Evolutionary conservation across 1,284 basidiomycete species (phyloP).

Genomic region (Austropuccinia psidii): DNA sequence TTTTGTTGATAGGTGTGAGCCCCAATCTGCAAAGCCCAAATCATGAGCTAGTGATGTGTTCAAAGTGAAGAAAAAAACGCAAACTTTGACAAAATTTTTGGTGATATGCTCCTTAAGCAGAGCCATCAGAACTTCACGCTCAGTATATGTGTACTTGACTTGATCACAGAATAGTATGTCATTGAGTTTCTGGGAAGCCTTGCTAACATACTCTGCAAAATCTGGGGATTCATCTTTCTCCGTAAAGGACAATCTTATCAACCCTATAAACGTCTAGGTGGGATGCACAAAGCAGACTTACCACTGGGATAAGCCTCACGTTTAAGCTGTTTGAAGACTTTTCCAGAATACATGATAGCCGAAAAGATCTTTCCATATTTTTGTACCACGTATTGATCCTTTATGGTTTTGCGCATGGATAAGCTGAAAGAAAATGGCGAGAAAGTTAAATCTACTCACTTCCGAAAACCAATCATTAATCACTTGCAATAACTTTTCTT

Average conservation of each 20-base stretch:
- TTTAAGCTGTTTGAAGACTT: constrained; percentile 56
- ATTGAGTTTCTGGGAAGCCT: constrained; percentile 60
- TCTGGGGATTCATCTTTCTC: constrained; percentile 61
- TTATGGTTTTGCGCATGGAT: neutral
- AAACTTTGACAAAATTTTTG: constrained; percentile 79
- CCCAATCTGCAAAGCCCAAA: constrained; percentile 58
- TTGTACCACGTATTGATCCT: constrained; percentile 54
- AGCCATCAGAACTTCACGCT: constrained; percentile 58
- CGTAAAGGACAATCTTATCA: neutral
- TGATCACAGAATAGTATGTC: constrained; percentile 79
- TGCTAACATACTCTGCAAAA: constrained; percentile 62
- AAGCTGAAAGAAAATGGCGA: neutral
- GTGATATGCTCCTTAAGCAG: constrained; percentile 81
- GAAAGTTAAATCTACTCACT: constrained; percentile 51
- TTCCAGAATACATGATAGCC: constrained; percentile 50
- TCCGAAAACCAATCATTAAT: constrained; percentile 64
- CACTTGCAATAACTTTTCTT: constrained; percentile 72
- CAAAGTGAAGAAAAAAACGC: constrained; percentile 23
- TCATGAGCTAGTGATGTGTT: neutral
- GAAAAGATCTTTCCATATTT: constrained; percentile 57
- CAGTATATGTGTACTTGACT: constrained; percentile 58
- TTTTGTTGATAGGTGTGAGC: constrained; percentile 69
- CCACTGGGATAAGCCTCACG: constrained; percentile 63
- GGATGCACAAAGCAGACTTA: constrained; percentile 43
- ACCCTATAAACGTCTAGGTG: neutral